A percentile compares a stretch with the other conserved stretches of the same genome.
Evolutionary conservation across 176 grass and related monocot species (phyloP).

Genomic region (Phragmites australis): DNA sequence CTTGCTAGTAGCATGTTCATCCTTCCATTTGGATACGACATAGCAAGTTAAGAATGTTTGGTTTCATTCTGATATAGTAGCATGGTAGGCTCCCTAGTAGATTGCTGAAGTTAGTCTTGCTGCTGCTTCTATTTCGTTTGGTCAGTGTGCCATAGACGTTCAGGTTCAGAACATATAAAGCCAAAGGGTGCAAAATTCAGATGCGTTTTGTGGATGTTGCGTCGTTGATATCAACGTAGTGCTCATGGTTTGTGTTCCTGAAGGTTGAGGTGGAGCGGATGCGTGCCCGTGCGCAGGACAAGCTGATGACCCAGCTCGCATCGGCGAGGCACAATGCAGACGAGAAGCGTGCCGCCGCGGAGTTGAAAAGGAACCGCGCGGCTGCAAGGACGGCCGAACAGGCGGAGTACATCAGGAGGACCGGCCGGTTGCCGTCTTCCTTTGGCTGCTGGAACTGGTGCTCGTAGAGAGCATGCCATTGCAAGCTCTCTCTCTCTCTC

Average conservation of each 20-base stretch:
- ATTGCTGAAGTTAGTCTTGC: neutral
- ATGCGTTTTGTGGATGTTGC: neutral
- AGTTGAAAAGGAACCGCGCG: constrained; percentile 53
- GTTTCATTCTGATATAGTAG: neutral
- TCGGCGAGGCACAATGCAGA: constrained; percentile 67
- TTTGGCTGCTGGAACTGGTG: constrained; percentile 87
- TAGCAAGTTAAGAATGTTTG: neutral
- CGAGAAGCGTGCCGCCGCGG: constrained; percentile 59
- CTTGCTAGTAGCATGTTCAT: neutral
- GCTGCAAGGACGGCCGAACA: constrained; percentile 66
- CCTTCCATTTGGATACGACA: neutral
- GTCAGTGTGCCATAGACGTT: neutral
- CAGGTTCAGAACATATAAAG: neutral
- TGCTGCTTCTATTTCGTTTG: neutral
- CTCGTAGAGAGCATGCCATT: constrained; percentile 27
- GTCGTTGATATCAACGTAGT: neutral
- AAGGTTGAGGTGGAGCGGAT: constrained; percentile 94
- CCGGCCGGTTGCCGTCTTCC: constrained; percentile 61
- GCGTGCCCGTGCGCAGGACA: constrained; percentile 70
- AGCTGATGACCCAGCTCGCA: constrained; percentile 75
- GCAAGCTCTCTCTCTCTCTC: no score
- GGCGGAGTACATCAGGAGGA: constrained; percentile 83
- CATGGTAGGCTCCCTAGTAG: neutral
- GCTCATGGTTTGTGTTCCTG: neutral
- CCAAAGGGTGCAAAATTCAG: neutral